Conservation (phyloP, 331 rosid species). For the Phaseolus coccineus region DNA sequence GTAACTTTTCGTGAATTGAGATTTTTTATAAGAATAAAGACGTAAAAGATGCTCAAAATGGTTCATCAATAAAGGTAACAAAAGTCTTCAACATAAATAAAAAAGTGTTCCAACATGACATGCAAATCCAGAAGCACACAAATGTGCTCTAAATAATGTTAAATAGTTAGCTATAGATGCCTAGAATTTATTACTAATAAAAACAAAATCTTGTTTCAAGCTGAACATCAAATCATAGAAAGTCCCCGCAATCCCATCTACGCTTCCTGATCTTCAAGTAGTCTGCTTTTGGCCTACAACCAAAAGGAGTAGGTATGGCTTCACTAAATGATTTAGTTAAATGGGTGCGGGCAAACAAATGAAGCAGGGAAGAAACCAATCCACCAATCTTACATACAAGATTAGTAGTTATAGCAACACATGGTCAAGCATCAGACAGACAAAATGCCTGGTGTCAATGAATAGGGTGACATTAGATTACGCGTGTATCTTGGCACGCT, state of each 20-base stretch:
- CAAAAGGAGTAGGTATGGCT: conserved; percentile 53
- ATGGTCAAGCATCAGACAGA: conserved; percentile 20
- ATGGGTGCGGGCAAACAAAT: conserved; percentile 6
- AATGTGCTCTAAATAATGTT: conserved; percentile 40
- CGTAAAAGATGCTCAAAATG: neutral
- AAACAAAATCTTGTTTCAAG: conserved; percentile 40
- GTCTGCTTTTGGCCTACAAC: conserved; percentile 80
- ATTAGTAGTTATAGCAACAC: conserved; percentile 19
- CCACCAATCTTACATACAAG: conserved; percentile 34
- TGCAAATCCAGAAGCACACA: conserved; percentile 36
- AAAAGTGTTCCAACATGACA: neutral
- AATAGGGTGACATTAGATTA: conserved; percentile 1
- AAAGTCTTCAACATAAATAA: neutral
- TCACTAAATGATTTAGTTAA: conserved; percentile 49
- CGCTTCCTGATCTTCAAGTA: conserved; percentile 73
- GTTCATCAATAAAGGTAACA: neutral
- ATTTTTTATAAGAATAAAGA: neutral
- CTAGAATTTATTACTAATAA: conserved; percentile 37
- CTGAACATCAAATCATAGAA: conserved; percentile 46
- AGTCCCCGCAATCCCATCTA: conserved; percentile 55
- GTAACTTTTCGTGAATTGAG: neutral
- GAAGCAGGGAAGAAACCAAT: conserved; percentile 37
- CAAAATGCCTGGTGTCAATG: neutral
- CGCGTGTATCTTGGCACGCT: neutral
- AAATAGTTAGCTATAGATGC: conserved; percentile 13